A percentile compares a stretch with the other conserved stretches of the same genome.
These are phyloP conservation scores for Irpex lacteus DNA, from an alignment of 1,284 basidiomycete genomes.

Conservation along the genomic window DNA sequence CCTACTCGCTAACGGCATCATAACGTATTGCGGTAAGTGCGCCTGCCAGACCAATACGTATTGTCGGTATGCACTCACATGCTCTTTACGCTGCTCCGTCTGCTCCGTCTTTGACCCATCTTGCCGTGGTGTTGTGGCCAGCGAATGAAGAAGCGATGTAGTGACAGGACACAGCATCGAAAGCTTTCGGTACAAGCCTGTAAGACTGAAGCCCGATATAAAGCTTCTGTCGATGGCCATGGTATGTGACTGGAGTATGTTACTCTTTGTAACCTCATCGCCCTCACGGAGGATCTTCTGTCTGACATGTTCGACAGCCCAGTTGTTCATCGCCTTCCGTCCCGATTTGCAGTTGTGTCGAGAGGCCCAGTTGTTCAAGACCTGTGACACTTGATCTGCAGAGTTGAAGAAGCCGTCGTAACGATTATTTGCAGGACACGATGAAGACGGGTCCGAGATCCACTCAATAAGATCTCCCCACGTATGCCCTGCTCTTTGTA, in stretches of 20 bases:
- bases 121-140: constrained; percentile 7
- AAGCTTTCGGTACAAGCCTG: not conserved
- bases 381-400: too few species aligned
- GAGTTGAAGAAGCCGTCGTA: too few species aligned
- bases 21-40: not conserved
- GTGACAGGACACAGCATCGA: too few species aligned
- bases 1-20: constrained; percentile 10
- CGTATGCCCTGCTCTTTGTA: too few species aligned
- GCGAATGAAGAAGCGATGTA: not conserved
- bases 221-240: not conserved
- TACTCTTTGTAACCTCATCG: not conserved
- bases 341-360: too few species aligned
- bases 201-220: constrained; percentile 5
- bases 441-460: too few species aligned
- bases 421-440: too few species aligned
- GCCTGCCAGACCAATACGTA: not conserved
- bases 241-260: constrained; percentile 3
- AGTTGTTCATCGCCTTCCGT: too few species aligned
- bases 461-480: too few species aligned
- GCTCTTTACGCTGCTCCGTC: not conserved
- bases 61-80: not conserved
- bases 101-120: not conserved
- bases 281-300: too few species aligned
- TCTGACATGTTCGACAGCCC: too few species aligned
- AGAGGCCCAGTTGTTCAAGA: too few species aligned